phyloP scores from a whole-genome alignment of 2,329 filamentous ascomycete species.

The Clonostachys sp. region DNA sequence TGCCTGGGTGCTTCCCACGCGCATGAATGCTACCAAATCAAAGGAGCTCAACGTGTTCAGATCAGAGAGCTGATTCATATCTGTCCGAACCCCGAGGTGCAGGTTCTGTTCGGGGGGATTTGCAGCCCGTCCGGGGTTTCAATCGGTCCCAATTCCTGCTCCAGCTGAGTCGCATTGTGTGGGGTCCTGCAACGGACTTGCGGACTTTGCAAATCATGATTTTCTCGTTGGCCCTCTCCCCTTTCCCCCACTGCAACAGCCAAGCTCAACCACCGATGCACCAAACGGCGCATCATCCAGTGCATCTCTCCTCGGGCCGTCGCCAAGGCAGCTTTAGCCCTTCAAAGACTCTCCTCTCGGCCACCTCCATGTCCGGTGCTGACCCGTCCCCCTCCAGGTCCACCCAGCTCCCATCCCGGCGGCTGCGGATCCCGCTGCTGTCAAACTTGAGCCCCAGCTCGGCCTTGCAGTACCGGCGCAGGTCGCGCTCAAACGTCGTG shows the following conservation, averaged over 20 bases:
- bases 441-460: conserved; percentile 79
- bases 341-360: conserved; percentile 77
- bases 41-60: no score
- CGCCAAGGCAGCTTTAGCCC: conserved; percentile 67
- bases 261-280: no score
- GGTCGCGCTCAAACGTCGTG: conserved; percentile 84
- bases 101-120: no score
- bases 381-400: conserved; percentile 57
- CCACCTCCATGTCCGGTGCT: conserved; percentile 54
- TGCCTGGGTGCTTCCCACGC: no score
- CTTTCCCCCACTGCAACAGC: no score
- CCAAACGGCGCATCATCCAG: conserved; percentile 35
- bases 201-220: neutral
- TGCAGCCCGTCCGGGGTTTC: no score
- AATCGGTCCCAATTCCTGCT: no score
- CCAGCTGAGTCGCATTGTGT: neutral
- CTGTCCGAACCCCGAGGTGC: no score
- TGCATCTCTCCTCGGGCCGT: conserved; percentile 63
- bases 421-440: conserved; percentile 75
- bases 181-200: neutral
- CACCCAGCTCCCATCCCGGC: conserved; percentile 62
- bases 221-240: neutral
- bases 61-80: no score
- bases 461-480: conserved; percentile 74
- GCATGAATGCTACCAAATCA: no score